Conservation (phyloP, 352 stramenopile species). For the Pythium apleroticum region DNA sequence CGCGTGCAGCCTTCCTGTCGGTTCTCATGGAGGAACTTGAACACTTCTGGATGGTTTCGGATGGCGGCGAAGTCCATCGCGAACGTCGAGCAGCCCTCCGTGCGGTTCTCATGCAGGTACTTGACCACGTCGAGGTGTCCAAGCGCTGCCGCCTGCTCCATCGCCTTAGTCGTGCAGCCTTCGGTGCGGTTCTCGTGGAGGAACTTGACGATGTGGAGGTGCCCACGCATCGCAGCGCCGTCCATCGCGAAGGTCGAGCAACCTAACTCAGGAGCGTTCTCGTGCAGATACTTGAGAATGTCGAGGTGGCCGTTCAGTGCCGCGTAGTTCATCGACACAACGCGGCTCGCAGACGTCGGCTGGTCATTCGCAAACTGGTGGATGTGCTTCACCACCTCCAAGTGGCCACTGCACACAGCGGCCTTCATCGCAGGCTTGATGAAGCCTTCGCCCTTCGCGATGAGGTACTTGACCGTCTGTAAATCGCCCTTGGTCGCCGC, state of each 20-base stretch:
- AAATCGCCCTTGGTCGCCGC: slow-evolving; percentile 44
- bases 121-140: slow-evolving; percentile 33
- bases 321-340: slow-evolving; percentile 47
- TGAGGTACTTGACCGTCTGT: slow-evolving; percentile 53
- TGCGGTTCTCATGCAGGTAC: slow-evolving; percentile 35
- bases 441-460: slow-evolving; percentile 43
- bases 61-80: slow-evolving; percentile 59
- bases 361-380: slow-evolving; percentile 39
- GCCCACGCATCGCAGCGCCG: slow-evolving; percentile 27
- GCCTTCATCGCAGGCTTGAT: slow-evolving; percentile 55
- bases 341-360: slow-evolving; percentile 45
- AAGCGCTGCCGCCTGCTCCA: slow-evolving; percentile 34
- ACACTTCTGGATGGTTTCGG: slow-evolving; percentile 41
- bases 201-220: slow-evolving; percentile 37
- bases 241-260: slow-evolving; percentile 38
- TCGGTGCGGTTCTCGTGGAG: slow-evolving; percentile 37
- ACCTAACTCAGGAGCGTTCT: slow-evolving; percentile 26
- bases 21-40: slow-evolving; percentile 54
- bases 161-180: slow-evolving; percentile 32
- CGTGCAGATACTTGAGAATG: slow-evolving; percentile 36
- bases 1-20: slow-evolving; percentile 49
- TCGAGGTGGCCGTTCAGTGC: slow-evolving; percentile 38
- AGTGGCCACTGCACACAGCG: slow-evolving; percentile 37
- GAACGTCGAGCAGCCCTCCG: slow-evolving; percentile 44
- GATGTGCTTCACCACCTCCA: slow-evolving; percentile 54